Base-by-base conservation (phyloP, 177 flowering plant species). In the Vitis hybrid region DNA sequence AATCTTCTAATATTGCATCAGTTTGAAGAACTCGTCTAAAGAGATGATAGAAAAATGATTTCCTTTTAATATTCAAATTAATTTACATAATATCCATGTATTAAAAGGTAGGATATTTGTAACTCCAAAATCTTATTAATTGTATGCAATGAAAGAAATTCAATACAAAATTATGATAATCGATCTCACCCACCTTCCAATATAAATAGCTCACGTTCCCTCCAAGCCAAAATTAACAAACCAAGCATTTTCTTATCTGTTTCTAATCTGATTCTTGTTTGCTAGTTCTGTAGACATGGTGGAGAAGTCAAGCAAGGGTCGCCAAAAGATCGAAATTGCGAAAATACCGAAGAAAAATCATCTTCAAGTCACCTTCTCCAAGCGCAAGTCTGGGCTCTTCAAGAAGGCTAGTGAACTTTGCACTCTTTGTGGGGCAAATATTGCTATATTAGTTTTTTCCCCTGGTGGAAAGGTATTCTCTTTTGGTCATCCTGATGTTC, bases 391-490 rank as follows among this genome's bases (percentile, higher is more conserved):
- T 79, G 0, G 91, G 0, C 73, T 88, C 1, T 86, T 84, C 78
- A 84, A 84, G 78, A 85, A 86, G 59, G 88, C 84, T 0, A 80
- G 88, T 64, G 89, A 88, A 57, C 86, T 87, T 10, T 78, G 82
- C 77, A 80, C 38, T 5, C 38, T 33, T 5, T 33, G 38, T 33
- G 38, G 38, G 38, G 38, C 38, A 33, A 33, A 33, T 4, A 33
- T 33, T 33, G 38, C 38, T 33, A 33, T 33, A 4, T 33, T 33
- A 33, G 38, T 5, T 5, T 88, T 86, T 80, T 86, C 89, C 6
- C 86, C 89, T 0, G 87, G 78, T 1, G 71, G 76, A 1, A 87
- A 85, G 64, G 79, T 66, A 24, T 84, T 78, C 76, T 82, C 87
- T 11, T 85, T 84, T 19, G 90, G 88, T 14, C 83, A 83, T 61